Percentiles rank a stretch among this genome's conserved stretches.
Conservation (phyloP, 495 filamentous ascomycete genomes). For the Penicillium samsonianum region DNA sequence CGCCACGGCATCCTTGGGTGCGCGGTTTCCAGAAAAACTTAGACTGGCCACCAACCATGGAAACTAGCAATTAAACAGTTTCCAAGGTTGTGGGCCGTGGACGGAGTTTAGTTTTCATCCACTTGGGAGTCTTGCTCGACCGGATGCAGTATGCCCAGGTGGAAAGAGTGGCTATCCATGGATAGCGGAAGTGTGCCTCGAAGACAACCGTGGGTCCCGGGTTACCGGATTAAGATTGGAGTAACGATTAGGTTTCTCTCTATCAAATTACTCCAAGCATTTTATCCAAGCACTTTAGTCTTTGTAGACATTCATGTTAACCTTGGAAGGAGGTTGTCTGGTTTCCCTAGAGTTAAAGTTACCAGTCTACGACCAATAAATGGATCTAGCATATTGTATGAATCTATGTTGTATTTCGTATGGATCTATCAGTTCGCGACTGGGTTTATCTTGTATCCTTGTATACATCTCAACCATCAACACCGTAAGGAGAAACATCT, state of each 20-base stretch:
- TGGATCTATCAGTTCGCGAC: background rate
- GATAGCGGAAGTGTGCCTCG: conserved; percentile 19
- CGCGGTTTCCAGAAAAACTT: conserved; percentile 20
- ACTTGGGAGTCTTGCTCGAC: background rate
- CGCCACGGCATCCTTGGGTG: conserved; percentile 16
- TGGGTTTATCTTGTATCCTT: background rate
- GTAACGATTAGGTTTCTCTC: conserved; percentile 7
- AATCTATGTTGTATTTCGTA: background rate
- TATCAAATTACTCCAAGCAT: conserved; percentile 3
- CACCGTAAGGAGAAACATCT: background rate
- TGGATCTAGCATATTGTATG: background rate
- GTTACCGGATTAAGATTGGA: conserved; percentile 8
- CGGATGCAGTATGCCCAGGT: conserved; percentile 15
- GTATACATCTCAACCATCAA: background rate
- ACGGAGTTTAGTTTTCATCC: conserved; percentile 5
- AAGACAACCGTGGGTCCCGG: conserved; percentile 24
- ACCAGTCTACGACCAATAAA: background rate
- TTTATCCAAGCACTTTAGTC: background rate
- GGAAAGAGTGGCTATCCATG: conserved; percentile 15
- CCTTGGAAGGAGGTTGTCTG: background rate
- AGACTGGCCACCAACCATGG: background rate
- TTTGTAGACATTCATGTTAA: background rate
- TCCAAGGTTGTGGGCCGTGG: conserved; percentile 1
- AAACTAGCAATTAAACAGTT: background rate
- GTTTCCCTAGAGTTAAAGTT: background rate